These are phyloP conservation scores for Stephania yunnanensis DNA, from an alignment of 164 flowering plant species.

Conservation along the genomic window DNA sequence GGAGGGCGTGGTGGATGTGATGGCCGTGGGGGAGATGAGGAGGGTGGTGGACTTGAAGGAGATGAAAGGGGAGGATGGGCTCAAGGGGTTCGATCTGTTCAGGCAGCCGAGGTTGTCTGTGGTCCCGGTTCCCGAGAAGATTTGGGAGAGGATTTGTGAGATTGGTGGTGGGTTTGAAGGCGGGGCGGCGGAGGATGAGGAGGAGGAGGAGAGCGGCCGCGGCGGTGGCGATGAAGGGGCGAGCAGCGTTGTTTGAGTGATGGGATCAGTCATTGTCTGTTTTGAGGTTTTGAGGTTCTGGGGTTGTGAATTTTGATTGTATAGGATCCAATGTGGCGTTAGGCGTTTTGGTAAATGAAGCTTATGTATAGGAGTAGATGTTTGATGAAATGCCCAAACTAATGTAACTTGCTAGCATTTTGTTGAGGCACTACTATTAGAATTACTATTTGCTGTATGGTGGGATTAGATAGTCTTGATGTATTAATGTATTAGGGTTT, in stretches of 20 bases:
- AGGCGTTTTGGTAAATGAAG: neutral
- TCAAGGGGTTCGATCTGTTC: slow-evolving; percentile 60
- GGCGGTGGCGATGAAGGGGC: too few relatives aligned
- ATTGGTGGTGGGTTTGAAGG: slow-evolving; percentile 63
- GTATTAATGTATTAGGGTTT: too few relatives aligned
- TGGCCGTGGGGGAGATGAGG: slow-evolving; percentile 81
- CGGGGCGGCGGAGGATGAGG: slow-evolving; percentile 10
- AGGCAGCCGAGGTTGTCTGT: slow-evolving; percentile 93
- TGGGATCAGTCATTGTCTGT: neutral
- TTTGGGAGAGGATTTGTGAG: slow-evolving; percentile 73
- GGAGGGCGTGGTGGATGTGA: slow-evolving; percentile 65
- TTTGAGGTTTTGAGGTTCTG: neutral
- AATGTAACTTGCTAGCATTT: neutral
- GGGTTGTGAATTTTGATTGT: neutral
- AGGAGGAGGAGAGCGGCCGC: neutral
- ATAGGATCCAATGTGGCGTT: neutral
- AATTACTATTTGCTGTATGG: neutral
- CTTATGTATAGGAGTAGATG: neutral
- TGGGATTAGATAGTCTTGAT: too few relatives aligned
- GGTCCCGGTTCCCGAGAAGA: slow-evolving; percentile 53
- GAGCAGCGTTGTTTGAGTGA: neutral
- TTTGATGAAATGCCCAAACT: slow-evolving; percentile 2
- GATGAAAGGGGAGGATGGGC: slow-evolving; percentile 63
- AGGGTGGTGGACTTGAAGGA: slow-evolving; percentile 64
- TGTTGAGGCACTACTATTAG: neutral